A percentile compares a stretch with the other conserved stretches of the same genome.
phyloP scores from a whole-genome alignment of 495 filamentous ascomycete genomes.

The Lophiostoma macrostomum region DNA sequence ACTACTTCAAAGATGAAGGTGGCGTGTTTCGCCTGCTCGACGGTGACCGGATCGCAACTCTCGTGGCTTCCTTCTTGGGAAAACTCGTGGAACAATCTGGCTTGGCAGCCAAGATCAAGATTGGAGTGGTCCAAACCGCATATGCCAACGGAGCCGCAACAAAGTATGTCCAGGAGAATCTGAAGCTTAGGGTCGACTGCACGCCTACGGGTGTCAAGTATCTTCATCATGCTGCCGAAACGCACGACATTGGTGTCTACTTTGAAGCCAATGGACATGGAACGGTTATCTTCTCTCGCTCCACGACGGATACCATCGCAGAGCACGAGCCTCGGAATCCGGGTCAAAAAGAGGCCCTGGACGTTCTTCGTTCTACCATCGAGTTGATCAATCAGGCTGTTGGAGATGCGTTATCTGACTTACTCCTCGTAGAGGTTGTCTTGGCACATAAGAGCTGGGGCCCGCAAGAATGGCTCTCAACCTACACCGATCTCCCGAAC shows the following conservation, averaged over 20 bases:
- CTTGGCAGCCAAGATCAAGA: constrained; percentile 71
- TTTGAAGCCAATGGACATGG: constrained; percentile 99
- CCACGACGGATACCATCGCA: constrained; percentile 73
- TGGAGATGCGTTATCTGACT: constrained; percentile 91
- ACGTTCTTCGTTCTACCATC: constrained; percentile 73
- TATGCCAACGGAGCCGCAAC: constrained; percentile 98
- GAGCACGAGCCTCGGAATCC: constrained; percentile 81
- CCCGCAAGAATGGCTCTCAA: constrained; percentile 84
- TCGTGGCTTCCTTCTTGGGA: constrained; percentile 89
- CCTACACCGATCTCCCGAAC: constrained; percentile 94
- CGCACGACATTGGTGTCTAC: constrained; percentile 92
- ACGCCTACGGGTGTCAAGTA: constrained; percentile 96
- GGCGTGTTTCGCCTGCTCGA: constrained; percentile 85
- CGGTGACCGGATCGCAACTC: constrained; percentile 92
- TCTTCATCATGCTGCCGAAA: constrained; percentile 88
- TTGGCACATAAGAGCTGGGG: constrained; percentile 93
- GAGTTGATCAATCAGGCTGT: constrained; percentile 97
- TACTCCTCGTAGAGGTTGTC: constrained; percentile 93
- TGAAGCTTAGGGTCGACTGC: constrained; percentile 87
- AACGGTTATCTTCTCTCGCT: constrained; percentile 87
- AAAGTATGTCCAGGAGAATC: constrained; percentile 78
- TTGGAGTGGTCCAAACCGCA: constrained; percentile 93
- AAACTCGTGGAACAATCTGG: constrained; percentile 80
- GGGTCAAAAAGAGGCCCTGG: constrained; percentile 79
- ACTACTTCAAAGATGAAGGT: constrained; percentile 85